Evolutionary conservation across 129 eudicot genomes (phyloP), one percentile per base, ranked within the genome.

Genomic region (Saussurea involucrata): DNA sequence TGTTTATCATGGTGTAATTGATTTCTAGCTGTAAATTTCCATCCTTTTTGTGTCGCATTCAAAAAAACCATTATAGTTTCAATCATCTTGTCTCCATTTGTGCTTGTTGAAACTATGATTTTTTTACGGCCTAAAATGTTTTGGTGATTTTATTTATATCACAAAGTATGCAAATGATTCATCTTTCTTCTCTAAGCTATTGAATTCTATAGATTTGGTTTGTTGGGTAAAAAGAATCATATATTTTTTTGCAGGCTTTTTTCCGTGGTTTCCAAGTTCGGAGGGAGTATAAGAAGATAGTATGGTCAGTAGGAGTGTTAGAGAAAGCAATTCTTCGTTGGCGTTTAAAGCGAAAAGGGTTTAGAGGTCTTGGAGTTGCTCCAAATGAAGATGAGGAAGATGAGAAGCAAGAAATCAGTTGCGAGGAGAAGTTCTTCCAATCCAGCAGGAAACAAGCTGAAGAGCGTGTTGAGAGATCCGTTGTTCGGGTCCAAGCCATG

Each of bases 371-470:
- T 79, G 73, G 81, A 68, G 89, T 91, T 46, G 73, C 77, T 44
- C 37, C 76, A 24, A 75, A 18, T 37, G 29, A 67, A 36, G 75
- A 58, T 29, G 80, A 80, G 9, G 78, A 60, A 60, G 89, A 78
- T 31, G 84, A 80, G 75, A 79, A 77, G 15, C 84, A 75, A 72
- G 92, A 76, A 31, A 74, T 40, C 73, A 82, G 75, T 73, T 85
- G n/a, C 17, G 99, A 92, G 63, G 99, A 95, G 80, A 85, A 75
- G 46, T 95, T 92, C 84, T 95, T 85, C 80, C 74, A 72, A 6
- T 97, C 96, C 29, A 92, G 97, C 81, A 84, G 97, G 82, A 85
- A 87, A 68, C 96, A 88, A 83, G 99, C 99, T 21, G 99, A 92
- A 75, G 97, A 85, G 80, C 96, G 99, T 34, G 90, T 95, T 6